Percentiles rank a stretch among this genome's conserved stretches.
Evolutionary conservation across 2,329 filamentous ascomycete genomes (phyloP).

Genomic region (Colletotrichum musicola): DNA sequence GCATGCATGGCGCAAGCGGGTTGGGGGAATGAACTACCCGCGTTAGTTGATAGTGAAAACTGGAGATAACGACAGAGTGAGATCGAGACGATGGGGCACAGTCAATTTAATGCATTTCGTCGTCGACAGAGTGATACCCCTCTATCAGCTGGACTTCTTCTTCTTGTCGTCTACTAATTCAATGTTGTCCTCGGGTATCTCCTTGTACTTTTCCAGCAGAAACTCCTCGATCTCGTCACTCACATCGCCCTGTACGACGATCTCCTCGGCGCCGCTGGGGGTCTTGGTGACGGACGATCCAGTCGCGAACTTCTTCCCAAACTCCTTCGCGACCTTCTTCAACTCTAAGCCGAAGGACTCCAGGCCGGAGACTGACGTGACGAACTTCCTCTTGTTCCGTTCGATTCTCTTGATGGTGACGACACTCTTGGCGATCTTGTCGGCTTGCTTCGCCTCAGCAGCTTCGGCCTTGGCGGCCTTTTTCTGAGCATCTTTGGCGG

Average conservation of each 20-base stretch:
- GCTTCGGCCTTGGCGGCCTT: constrained; percentile 95
- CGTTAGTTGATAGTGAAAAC: constrained; percentile 4
- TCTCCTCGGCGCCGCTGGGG: constrained; percentile 89
- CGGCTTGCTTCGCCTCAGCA: constrained; percentile 84
- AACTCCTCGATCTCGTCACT: constrained; percentile 96
- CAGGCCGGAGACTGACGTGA: constrained; percentile 91
- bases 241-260: constrained; percentile 97
- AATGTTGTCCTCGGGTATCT: constrained; percentile 94
- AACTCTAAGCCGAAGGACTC: constrained; percentile 92
- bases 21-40: background rate
- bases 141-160: constrained; percentile 66
- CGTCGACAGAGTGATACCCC: constrained; percentile 39
- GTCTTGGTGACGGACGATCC: constrained; percentile 93
- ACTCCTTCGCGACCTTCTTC: constrained; percentile 96
- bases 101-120: constrained; percentile 26
- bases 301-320: constrained; percentile 98
- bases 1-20: constrained; percentile 13
- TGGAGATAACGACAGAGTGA: constrained; percentile 29
- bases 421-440: constrained; percentile 84
- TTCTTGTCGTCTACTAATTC: constrained; percentile 97
- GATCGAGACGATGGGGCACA: constrained; percentile 24
- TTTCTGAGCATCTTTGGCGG: constrained; percentile 95
- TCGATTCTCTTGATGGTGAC: constrained; percentile 96
- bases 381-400: constrained; percentile 97
- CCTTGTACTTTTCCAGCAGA: constrained; percentile 86